phyloP scores from a whole-genome alignment of 139 green algal species.

The Prasinococcaceae sp. region DNA sequence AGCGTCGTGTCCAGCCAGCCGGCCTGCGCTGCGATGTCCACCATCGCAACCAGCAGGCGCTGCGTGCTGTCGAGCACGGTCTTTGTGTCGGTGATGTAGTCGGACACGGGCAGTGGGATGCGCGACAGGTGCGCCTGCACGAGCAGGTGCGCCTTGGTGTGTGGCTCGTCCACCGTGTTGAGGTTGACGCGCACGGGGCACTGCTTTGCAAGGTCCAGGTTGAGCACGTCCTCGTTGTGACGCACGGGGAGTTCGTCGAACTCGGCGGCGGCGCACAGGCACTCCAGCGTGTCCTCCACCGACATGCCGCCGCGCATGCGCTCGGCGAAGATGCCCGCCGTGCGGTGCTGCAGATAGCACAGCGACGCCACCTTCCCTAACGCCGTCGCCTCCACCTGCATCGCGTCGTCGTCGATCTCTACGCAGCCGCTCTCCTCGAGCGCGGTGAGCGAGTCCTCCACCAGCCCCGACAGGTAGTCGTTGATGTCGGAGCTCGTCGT shows the following conservation, averaged over 20 bases:
- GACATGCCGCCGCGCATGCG: constrained; percentile 41
- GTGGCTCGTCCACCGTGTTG: constrained; percentile 63
- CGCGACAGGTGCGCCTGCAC: constrained; percentile 80
- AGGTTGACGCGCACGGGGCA: constrained; percentile 32
- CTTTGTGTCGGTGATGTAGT: constrained; percentile 92
- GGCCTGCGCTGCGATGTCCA: constrained; percentile 64
- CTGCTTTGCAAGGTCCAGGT: constrained; percentile 42
- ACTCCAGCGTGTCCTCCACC: constrained; percentile 36
- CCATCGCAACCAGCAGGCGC: constrained; percentile 77
- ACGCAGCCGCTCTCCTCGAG: constrained; percentile 68
- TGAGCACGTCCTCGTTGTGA: constrained; percentile 96
- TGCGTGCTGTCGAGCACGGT: constrained; percentile 77
- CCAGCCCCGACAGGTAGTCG: constrained; percentile 55
- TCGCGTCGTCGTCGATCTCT: constrained; percentile 34
- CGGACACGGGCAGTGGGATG: constrained; percentile 63
- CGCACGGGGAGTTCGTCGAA: constrained; percentile 93
- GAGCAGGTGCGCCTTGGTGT: constrained; percentile 88
- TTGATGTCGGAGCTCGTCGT: constrained; percentile 40
- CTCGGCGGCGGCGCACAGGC: constrained; percentile 67
- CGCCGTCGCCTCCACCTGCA: constrained; percentile 31
- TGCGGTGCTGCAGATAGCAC: constrained; percentile 90
- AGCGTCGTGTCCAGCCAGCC: constrained; percentile 66
- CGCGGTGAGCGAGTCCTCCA: constrained; percentile 44
- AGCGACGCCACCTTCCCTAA: constrained; percentile 69
- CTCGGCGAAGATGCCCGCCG: constrained; percentile 52